Evolutionary conservation across 345 rosid genomes (phyloP).

Genomic region (Syzygium grande): DNA sequence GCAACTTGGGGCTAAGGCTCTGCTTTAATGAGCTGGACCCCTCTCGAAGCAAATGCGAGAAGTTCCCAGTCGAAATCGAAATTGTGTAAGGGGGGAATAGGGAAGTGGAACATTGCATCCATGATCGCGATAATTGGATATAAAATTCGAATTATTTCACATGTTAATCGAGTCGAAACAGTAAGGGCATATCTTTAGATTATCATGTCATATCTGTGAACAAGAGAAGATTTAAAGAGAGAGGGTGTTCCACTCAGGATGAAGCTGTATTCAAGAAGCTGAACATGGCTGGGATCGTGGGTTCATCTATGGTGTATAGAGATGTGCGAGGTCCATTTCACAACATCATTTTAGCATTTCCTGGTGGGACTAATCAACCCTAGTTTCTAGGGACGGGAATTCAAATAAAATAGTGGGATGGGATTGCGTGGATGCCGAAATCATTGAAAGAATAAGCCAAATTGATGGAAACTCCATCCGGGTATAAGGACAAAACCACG

Average conservation of each 20-base stretch:
- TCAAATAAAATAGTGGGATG: neutral
- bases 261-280: neutral
- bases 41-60: neutral
- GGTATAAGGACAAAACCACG: neutral
- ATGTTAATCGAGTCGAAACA: neutral
- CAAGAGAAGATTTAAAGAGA: neutral
- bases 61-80: neutral
- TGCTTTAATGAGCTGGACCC: slow-evolving; percentile 11
- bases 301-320: neutral
- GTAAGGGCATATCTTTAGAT: neutral
- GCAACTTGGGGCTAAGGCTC: neutral
- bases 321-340: neutral
- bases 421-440: neutral
- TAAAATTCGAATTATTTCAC: neutral
- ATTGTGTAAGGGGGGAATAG: neutral
- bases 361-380: neutral
- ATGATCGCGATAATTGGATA: neutral
- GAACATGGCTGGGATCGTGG: neutral
- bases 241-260: neutral
- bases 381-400: neutral
- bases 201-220: neutral
- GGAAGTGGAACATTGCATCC: neutral
- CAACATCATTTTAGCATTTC: neutral
- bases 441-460: neutral
- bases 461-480: neutral